Percentiles rank a stretch among this genome's conserved stretches.
Conservation (phyloP, 164 flowering plant species). For the Nymphaea colorata region DNA sequence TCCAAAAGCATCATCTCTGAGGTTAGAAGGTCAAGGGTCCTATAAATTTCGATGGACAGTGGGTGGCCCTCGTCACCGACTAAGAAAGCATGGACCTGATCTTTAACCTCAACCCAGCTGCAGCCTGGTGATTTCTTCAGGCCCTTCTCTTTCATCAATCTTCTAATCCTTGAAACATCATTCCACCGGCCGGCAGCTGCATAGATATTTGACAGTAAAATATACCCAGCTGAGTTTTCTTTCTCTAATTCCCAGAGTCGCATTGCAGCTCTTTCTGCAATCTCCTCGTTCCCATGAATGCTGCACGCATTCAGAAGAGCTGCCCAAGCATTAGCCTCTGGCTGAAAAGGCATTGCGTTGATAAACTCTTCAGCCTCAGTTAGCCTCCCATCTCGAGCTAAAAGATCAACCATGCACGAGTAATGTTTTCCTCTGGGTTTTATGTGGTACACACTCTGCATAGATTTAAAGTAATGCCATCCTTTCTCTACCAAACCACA, state of each 20-base stretch:
- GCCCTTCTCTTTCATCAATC: slow-evolving; percentile 37
- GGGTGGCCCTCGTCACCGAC: slow-evolving; percentile 32
- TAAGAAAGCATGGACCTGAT: slow-evolving; percentile 34
- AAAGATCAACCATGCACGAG: slow-evolving; percentile 47
- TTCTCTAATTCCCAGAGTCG: slow-evolving; percentile 27
- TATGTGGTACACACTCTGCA: slow-evolving; percentile 37
- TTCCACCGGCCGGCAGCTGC: slow-evolving; percentile 52
- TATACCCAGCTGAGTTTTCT: slow-evolving; percentile 34
- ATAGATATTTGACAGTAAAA: slow-evolving; percentile 50
- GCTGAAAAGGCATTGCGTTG: slow-evolving; percentile 33
- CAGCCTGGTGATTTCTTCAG: slow-evolving; percentile 42
- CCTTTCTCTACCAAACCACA: slow-evolving; percentile 53
- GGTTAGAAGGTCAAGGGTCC: slow-evolving; percentile 20
- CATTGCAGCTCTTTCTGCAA: slow-evolving; percentile 34
- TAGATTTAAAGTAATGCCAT: slow-evolving; percentile 29
- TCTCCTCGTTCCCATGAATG: slow-evolving; percentile 26
- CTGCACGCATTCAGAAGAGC: slow-evolving; percentile 51
- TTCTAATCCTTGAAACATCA: slow-evolving; percentile 34
- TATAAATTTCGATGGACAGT: slow-evolving; percentile 22
- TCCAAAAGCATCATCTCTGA: slow-evolving; percentile 8
- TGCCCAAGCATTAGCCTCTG: slow-evolving; percentile 44
- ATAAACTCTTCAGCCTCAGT: slow-evolving; percentile 47
- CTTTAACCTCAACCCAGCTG: slow-evolving; percentile 50
- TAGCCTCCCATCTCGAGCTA: slow-evolving; percentile 45
- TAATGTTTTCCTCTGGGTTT: slow-evolving; percentile 42